Conservation (phyloP, 768 basidiomycete species). For the Paxillus rubicundulus region DNA sequence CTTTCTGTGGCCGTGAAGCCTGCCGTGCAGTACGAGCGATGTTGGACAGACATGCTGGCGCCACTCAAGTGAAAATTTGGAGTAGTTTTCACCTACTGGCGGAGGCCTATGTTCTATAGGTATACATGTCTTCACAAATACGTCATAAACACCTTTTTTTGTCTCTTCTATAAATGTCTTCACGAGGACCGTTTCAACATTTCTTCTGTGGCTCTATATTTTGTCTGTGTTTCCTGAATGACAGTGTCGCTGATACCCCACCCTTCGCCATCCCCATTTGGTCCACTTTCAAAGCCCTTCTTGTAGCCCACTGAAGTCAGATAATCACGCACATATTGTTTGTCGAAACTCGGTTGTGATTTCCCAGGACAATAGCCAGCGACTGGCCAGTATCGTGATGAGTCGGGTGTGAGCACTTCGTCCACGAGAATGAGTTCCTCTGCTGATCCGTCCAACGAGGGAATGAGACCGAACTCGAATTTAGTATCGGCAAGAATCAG, state of each 20-base stretch:
- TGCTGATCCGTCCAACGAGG: conserved; percentile 31
- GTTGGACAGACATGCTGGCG: conserved; percentile 43
- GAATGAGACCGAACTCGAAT: conserved; percentile 92
- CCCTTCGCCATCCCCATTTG: conserved; percentile 63
- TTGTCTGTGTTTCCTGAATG: conserved; percentile 68
- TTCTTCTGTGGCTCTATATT: conserved; percentile 78
- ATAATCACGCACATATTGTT: conserved; percentile 94
- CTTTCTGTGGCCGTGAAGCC: conserved; percentile 65
- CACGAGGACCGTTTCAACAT: conserved; percentile 42
- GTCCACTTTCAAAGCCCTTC: conserved; percentile 77
- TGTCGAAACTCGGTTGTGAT: conserved; percentile 90
- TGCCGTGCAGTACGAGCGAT: conserved; percentile 71
- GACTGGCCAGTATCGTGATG: conserved; percentile 94
- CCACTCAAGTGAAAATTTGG: background rate
- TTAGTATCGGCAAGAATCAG: conserved; percentile 98
- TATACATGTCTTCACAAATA: conserved; percentile 2
- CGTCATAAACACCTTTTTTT: background rate
- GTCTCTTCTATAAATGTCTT: conserved; percentile 5
- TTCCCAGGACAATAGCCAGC: conserved; percentile 68
- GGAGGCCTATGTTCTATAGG: background rate
- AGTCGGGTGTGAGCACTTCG: conserved; percentile 96
- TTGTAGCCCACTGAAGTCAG: conserved; percentile 68
- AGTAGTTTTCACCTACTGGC: background rate
- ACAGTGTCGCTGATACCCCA: conserved; percentile 78
- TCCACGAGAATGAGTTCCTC: conserved; percentile 82